phyloP scores from a whole-genome alignment of 2,329 filamentous ascomycete species.

The Talaromyces islandicus region DNA sequence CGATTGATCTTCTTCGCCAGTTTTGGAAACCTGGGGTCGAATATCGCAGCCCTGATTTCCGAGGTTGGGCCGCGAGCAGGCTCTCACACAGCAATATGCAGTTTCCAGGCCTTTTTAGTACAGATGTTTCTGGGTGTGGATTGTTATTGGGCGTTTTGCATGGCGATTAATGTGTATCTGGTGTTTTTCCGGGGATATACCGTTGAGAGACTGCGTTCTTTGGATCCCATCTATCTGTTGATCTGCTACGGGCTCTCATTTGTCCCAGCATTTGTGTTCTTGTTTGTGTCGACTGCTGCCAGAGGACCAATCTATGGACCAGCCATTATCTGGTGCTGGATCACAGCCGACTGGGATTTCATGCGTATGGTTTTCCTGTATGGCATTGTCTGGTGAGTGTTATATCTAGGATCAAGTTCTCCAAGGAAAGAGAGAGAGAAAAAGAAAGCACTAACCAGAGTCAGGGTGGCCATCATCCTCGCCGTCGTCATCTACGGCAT shows the following conservation, averaged over 20 bases:
- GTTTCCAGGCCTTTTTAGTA: constrained; percentile 68
- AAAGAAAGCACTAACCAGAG: constrained; percentile 17
- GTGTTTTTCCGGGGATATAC: constrained; percentile 68
- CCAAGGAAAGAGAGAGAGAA: background rate
- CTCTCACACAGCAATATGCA: constrained; percentile 55
- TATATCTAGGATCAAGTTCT: background rate
- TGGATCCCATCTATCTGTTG: constrained; percentile 64
- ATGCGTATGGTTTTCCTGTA: constrained; percentile 69
- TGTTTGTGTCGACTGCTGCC: constrained; percentile 50
- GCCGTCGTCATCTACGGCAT: constrained; percentile 10
- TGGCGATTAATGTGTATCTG: constrained; percentile 73
- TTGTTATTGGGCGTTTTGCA: constrained; percentile 66
- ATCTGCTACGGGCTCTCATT: constrained; percentile 66
- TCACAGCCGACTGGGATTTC: constrained; percentile 58
- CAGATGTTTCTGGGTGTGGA: constrained; percentile 61
- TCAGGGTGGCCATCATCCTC: constrained; percentile 25
- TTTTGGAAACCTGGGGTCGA: constrained; percentile 68
- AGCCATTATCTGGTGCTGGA: constrained; percentile 74
- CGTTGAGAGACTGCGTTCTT: constrained; percentile 52
- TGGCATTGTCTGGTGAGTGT: constrained; percentile 24
- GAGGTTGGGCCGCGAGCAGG: constrained; percentile 47
- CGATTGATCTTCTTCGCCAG: constrained; percentile 73
- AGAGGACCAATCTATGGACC: constrained; percentile 61
- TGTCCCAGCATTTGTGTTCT: constrained; percentile 57
- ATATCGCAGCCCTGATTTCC: constrained; percentile 66